phyloP scores from a whole-genome alignment of 352 stramenopile genomes.

The Paralagenidium karlingii region DNA sequence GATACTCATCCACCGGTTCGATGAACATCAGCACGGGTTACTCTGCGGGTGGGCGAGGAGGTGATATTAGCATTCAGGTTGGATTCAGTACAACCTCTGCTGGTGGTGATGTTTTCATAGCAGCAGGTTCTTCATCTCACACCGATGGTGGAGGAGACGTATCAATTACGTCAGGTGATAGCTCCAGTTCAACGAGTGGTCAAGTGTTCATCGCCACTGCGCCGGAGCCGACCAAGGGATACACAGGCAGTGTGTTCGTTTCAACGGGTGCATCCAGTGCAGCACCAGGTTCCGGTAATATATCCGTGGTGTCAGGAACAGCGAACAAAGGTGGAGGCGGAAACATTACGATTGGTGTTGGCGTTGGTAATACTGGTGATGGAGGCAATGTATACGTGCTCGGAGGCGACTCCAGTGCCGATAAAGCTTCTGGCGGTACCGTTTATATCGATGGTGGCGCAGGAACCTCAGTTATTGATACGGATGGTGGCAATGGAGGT shows the following conservation, averaged over 20 bases:
- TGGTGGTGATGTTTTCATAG: slow-evolving; percentile 32
- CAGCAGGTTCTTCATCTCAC: slow-evolving; percentile 23
- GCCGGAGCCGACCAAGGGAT: slow-evolving; percentile 37
- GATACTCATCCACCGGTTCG: slow-evolving; percentile 33
- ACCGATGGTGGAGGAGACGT: slow-evolving; percentile 36
- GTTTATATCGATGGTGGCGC: slow-evolving; percentile 16
- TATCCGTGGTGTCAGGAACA: slow-evolving; percentile 51
- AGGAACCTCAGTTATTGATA: slow-evolving; percentile 15
- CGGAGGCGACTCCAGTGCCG: slow-evolving; percentile 16
- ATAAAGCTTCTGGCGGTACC: slow-evolving; percentile 19
- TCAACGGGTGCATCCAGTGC: slow-evolving; percentile 40
- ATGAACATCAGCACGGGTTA: slow-evolving; percentile 59
- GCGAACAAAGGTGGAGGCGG: slow-evolving; percentile 32
- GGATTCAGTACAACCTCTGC: slow-evolving; percentile 22
- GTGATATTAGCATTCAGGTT: slow-evolving; percentile 37
- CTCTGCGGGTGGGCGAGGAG: slow-evolving; percentile 30
- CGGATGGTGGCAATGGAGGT: slow-evolving; percentile 33
- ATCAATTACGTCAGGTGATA: slow-evolving; percentile 32
- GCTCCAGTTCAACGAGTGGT: slow-evolving; percentile 35
- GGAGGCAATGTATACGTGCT: slow-evolving; percentile 32
- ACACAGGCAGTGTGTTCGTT: slow-evolving; percentile 63
- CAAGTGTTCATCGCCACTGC: slow-evolving; percentile 27
- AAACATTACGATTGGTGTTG: slow-evolving; percentile 40
- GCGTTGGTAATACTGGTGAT: slow-evolving; percentile 24
- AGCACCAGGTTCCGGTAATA: slow-evolving; percentile 34